Evolutionary conservation across 2,329 filamentous ascomycete genomes (phyloP).

Genomic region (Neopestalotiopsis clavispora): DNA sequence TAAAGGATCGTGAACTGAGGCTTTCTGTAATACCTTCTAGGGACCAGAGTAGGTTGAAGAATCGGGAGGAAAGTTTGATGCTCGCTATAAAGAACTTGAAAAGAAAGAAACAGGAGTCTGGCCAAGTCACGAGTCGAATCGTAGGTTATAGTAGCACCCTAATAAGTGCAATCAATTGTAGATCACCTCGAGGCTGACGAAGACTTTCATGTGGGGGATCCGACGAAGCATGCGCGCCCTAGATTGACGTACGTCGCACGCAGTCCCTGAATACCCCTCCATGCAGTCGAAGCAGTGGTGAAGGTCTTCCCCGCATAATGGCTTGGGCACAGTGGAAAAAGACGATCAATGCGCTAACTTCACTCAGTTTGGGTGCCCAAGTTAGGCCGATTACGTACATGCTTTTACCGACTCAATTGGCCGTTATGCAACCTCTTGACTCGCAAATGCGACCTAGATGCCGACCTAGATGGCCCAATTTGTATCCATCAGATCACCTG

Average conservation of each 20-base stretch:
- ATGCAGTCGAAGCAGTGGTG: not conserved
- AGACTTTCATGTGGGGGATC: not conserved
- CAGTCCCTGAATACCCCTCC: not conserved
- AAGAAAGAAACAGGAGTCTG: not conserved
- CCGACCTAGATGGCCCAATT: not conserved
- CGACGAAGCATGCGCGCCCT: not conserved
- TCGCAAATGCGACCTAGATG: not conserved
- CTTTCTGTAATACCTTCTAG: too few relatives aligned
- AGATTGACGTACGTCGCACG: not conserved
- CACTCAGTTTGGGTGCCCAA: not conserved
- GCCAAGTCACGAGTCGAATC: not conserved
- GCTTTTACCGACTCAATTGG: not conserved
- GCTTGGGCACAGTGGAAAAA: not conserved
- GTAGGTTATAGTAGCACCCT: not conserved
- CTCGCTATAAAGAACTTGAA: not conserved
- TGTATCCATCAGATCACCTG: not conserved
- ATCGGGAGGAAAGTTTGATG: too few relatives aligned
- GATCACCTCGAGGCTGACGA: not conserved
- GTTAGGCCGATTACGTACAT: not conserved
- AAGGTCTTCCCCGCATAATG: not conserved
- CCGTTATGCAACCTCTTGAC: conserved; percentile 5
- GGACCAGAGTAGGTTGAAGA: too few relatives aligned
- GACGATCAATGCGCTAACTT: not conserved
- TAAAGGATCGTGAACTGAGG: too few relatives aligned
- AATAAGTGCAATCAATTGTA: not conserved